Conservation (phyloP, 148 eudicot genomes). For the Linanthus parryae region DNA sequence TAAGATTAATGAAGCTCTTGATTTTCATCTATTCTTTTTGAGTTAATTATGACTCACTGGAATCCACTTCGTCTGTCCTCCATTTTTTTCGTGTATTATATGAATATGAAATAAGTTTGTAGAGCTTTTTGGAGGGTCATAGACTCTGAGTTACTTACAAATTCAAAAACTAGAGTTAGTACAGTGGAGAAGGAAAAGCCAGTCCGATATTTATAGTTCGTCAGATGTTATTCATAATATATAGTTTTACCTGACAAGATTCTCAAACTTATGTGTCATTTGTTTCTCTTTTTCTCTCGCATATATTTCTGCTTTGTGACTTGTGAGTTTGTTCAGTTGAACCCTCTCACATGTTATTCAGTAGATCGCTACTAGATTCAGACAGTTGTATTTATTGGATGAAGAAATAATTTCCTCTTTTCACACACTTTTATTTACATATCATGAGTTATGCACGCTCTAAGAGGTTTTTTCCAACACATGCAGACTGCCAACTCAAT, state of each 20-base stretch:
- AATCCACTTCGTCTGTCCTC: background rate
- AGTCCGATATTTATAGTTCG: no score
- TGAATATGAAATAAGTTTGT: background rate
- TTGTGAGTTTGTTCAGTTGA: no score
- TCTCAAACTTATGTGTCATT: no score
- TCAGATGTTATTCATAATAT: no score
- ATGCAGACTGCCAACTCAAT: constrained; percentile 5
- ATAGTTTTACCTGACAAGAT: no score
- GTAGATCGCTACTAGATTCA: background rate
- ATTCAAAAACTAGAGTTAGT: background rate
- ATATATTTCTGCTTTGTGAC: no score
- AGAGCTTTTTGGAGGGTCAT: background rate
- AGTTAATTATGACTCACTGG: background rate
- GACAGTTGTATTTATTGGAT: background rate
- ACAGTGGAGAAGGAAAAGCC: background rate
- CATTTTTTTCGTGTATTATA: background rate
- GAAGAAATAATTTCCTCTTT: no score
- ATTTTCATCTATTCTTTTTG: no score
- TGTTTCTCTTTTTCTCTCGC: no score
- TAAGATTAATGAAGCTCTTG: no score
- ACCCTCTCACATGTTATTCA: no score
- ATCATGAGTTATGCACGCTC: background rate
- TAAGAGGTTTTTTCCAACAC: background rate
- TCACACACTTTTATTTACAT: background rate
- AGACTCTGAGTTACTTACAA: background rate